These are phyloP conservation scores for Pleomassaria siparia DNA, from an alignment of 2,329 filamentous ascomycete species.

Conservation along the genomic window DNA sequence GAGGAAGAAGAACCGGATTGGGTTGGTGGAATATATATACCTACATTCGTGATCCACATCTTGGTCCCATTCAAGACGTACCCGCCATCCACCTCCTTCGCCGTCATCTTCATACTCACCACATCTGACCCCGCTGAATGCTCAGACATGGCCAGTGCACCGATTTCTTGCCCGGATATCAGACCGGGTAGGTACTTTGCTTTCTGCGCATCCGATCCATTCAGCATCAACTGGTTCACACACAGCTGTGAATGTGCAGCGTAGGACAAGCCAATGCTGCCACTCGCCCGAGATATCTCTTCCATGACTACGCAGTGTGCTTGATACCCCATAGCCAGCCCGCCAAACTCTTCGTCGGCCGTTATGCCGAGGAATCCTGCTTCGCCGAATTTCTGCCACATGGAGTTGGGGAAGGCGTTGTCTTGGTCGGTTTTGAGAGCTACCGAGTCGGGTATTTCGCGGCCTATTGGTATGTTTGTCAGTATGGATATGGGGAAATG, in stretches of 20 bases:
- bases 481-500: not conserved
- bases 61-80: slow-evolving; percentile 87
- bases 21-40: slow-evolving; percentile 13
- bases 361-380: slow-evolving; percentile 92
- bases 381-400: slow-evolving; percentile 93
- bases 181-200: slow-evolving; percentile 75
- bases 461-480: slow-evolving; percentile 48
- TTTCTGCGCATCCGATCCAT: slow-evolving; percentile 80
- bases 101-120: slow-evolving; percentile 89
- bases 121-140: slow-evolving; percentile 90
- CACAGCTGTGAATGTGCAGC: slow-evolving; percentile 95
- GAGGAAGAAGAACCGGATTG: not conserved
- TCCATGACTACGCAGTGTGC: slow-evolving; percentile 96
- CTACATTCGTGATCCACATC: slow-evolving; percentile 98
- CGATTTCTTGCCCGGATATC: slow-evolving; percentile 77
- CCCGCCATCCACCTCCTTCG: slow-evolving; percentile 78
- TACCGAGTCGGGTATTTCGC: slow-evolving; percentile 82
- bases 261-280: slow-evolving; percentile 83
- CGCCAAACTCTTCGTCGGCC: slow-evolving; percentile 88
- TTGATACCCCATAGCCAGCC: slow-evolving; percentile 90
- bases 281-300: slow-evolving; percentile 86
- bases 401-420: slow-evolving; percentile 85
- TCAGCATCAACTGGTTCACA: slow-evolving; percentile 93
- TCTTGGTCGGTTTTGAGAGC: slow-evolving; percentile 79
- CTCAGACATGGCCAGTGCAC: slow-evolving; percentile 93